Evolutionary conservation across 345 rosid genomes (phyloP).

Genomic region (Citrus trifoliata): DNA sequence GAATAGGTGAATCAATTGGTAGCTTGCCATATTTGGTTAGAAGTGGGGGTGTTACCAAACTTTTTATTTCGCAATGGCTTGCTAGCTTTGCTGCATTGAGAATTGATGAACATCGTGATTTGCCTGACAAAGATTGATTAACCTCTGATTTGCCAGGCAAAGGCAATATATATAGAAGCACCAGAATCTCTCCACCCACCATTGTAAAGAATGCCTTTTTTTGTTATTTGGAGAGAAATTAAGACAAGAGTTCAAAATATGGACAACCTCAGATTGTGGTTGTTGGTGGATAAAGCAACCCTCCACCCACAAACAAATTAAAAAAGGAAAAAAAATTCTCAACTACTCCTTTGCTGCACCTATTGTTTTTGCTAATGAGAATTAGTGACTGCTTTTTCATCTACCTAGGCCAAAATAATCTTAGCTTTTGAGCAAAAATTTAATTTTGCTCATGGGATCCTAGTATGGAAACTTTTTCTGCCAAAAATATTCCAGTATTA

Average conservation of each 20-base stretch:
- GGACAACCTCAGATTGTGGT: background rate
- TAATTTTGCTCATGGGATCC: background rate
- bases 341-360: background rate
- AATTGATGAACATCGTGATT: too few species aligned
- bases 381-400: background rate
- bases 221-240: background rate
- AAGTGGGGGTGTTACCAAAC: background rate
- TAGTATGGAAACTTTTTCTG: background rate
- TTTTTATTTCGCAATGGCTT: background rate
- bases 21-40: background rate
- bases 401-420: background rate
- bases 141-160: background rate
- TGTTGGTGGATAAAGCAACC: background rate
- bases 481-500: background rate
- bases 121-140: too few species aligned
- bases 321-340: background rate
- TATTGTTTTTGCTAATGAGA: background rate
- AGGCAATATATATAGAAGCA: background rate
- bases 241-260: too few species aligned
- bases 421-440: background rate
- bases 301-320: background rate
- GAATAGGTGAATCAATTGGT: background rate
- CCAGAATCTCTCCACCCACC: background rate
- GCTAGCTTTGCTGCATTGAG: background rate
- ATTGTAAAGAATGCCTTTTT: background rate